These are phyloP conservation scores for Ambispora gerdemannii DNA, from an alignment of 192 early-diverging fungal species.

Conservation along the genomic window DNA sequence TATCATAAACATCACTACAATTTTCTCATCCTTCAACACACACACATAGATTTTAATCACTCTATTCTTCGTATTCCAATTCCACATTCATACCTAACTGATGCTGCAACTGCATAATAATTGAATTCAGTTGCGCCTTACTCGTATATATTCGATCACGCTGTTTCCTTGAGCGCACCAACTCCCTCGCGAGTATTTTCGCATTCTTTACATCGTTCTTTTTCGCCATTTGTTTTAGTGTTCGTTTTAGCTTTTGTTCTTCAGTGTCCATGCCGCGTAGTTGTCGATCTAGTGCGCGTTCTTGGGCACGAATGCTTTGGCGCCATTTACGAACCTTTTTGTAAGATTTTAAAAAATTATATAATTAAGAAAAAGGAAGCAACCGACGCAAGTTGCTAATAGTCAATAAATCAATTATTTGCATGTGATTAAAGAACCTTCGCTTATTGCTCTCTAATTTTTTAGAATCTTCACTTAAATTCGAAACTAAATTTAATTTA, in stretches of 20 bases:
- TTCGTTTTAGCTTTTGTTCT: constrained; percentile 75
- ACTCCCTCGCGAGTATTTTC: constrained; percentile 77
- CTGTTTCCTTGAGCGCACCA: constrained; percentile 76
- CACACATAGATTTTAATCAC: background rate
- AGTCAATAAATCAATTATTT: background rate
- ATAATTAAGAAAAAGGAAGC: background rate
- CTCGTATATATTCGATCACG: constrained; percentile 76
- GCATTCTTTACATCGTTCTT: constrained; percentile 73
- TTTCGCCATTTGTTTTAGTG: constrained; percentile 85
- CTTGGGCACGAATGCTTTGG: constrained; percentile 72
- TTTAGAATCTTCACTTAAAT: background rate
- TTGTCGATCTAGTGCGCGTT: constrained; percentile 84
- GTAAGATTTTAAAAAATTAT: background rate
- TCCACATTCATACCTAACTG: constrained; percentile 63
- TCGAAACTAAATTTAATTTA: background rate
- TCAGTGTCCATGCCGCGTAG: constrained; percentile 75
- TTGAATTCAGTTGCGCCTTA: constrained; percentile 92
- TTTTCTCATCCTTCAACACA: background rate
- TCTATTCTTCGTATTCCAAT: background rate
- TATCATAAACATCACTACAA: background rate
- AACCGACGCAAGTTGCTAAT: background rate
- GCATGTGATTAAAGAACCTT: background rate
- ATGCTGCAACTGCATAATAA: constrained; percentile 84
- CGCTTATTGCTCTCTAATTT: background rate
- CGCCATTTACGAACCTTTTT: constrained; percentile 89